These are phyloP conservation scores for Suillus alpinus DNA, from an alignment of 768 basidiomycete species.

Conservation along the genomic window DNA sequence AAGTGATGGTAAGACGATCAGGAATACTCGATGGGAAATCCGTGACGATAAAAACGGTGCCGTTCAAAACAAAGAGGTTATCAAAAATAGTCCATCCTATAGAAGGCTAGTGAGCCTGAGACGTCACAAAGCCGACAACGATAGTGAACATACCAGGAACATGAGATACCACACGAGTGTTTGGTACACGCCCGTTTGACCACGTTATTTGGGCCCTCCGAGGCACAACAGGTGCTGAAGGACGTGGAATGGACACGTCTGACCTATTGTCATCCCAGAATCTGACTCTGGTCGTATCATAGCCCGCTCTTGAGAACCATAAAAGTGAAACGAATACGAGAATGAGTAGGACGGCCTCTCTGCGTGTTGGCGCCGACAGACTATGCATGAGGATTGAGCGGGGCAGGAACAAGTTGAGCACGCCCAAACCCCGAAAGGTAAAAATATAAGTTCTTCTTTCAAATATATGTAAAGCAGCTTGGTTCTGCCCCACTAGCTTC, in stretches of 20 bases:
- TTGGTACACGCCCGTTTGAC: constrained; percentile 39
- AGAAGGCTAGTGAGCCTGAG: background rate
- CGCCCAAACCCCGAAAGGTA: background rate
- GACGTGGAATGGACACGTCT: constrained; percentile 4
- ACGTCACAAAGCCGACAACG: too few species aligned
- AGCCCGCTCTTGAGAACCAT: constrained; percentile 36
- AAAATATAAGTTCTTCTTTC: background rate
- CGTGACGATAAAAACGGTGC: constrained; percentile 79
- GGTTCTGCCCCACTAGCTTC: constrained; percentile 22
- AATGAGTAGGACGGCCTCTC: constrained; percentile 52
- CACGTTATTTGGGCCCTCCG: constrained; percentile 40
- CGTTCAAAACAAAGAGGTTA: constrained; percentile 76
- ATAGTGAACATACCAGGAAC: constrained; percentile 53
- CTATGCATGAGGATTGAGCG: background rate
- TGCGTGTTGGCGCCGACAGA: constrained; percentile 45
- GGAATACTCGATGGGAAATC: constrained; percentile 69
- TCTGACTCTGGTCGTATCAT: constrained; percentile 6
- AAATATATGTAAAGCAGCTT: constrained; percentile 9
- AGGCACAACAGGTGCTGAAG: constrained; percentile 17
- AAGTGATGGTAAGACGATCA: constrained; percentile 64
- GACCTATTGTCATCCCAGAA: constrained; percentile 8
- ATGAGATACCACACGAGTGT: constrained; percentile 71
- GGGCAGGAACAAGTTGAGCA: background rate
- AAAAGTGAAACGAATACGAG: constrained; percentile 47
- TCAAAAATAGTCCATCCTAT: constrained; percentile 91